These are phyloP conservation scores for Penicillium bovifimosum DNA, from an alignment of 495 filamentous ascomycete genomes.

Conservation along the genomic window DNA sequence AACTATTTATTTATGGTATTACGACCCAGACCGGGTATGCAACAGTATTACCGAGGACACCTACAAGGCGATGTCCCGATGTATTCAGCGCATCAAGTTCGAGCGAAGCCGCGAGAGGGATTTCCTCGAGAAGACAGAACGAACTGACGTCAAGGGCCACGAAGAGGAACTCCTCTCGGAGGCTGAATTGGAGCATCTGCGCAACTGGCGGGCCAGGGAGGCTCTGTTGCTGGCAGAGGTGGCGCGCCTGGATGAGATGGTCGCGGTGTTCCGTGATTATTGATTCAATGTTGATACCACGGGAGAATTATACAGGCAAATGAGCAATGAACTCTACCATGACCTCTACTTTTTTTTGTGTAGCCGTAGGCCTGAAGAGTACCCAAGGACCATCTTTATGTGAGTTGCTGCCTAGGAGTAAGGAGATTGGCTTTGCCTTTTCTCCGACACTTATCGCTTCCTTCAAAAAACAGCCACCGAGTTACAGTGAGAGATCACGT, in stretches of 20 bases:
- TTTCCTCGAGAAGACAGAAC: slow-evolving; percentile 69
- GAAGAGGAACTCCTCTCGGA: slow-evolving; percentile 70
- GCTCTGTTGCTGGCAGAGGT: slow-evolving; percentile 72
- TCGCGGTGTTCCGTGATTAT: slow-evolving; percentile 79
- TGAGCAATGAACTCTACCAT: slow-evolving; percentile 12
- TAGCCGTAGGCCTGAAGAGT: no score
- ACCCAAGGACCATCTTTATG: no score
- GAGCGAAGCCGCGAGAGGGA: slow-evolving; percentile 62
- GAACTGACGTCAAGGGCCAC: slow-evolving; percentile 74
- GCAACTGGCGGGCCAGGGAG: slow-evolving; percentile 65
- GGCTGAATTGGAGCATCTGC: slow-evolving; percentile 59
- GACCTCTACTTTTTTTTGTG: neutral
- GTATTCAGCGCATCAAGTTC: slow-evolving; percentile 66
- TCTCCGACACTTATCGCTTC: no score
- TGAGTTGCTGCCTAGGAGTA: no score
- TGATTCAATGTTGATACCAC: slow-evolving; percentile 28
- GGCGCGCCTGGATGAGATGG: slow-evolving; percentile 72
- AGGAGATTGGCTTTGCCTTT: no score
- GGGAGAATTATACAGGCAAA: slow-evolving; percentile 5
- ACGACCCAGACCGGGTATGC: slow-evolving; percentile 65
- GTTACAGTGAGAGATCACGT: no score
- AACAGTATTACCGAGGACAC: slow-evolving; percentile 63
- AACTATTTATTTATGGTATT: slow-evolving; percentile 87
- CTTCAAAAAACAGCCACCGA: no score
- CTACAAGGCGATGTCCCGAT: slow-evolving; percentile 86